Evolutionary conservation across 192 early-diverging fungal genomes (phyloP), one percentile per base, ranked within the genome.

Genomic region (Coemansia sp.): DNA sequence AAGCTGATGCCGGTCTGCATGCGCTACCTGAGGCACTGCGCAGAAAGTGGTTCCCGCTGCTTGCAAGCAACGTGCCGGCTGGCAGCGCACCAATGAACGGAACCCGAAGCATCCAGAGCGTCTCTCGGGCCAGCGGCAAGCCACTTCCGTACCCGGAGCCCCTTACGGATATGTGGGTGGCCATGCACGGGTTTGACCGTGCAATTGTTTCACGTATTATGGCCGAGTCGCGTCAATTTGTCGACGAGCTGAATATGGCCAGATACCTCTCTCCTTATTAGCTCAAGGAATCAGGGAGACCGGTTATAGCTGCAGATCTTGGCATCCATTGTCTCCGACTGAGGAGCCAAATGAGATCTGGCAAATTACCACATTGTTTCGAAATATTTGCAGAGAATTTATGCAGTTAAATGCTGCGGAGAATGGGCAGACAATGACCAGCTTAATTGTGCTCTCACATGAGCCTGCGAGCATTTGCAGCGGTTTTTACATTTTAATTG

Each of bases 181-280:
- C 26, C 37, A 82, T 82, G 80, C 74, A 82, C 55, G 44, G 49
- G 26, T 68, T 82, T 19, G 61, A 82, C 59, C 71, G 40, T 22
- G 25, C 26, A 11, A 51, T 31, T 21, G 80, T 77, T 22, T 50
- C 51, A 15, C 48, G 50, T 40, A 26, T 58, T n/a, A 73, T 74
- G 70, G 65, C 61, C 28, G 72, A 77, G 49, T 66, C 74, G 2
- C 62, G 63, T 11, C 70, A 74, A 40, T 82, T 82, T 65, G 74
- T 82, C 19, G 64, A 62, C 26, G 75, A 66, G 15, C 34, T 82
- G 26, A 82, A 82, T 60, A 36, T 28, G 5, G 78, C 66, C 38
- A 69, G 62, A 12, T 81, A 81, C 57, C 36, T 54, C n/a, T 81
- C 78, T 3, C 78, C 78, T 0, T 81, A 68, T 54, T 80, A 67